These are phyloP conservation scores for Colletotrichum sp. DNA, from an alignment of 2,329 filamentous ascomycete species.

Conservation along the genomic window DNA sequence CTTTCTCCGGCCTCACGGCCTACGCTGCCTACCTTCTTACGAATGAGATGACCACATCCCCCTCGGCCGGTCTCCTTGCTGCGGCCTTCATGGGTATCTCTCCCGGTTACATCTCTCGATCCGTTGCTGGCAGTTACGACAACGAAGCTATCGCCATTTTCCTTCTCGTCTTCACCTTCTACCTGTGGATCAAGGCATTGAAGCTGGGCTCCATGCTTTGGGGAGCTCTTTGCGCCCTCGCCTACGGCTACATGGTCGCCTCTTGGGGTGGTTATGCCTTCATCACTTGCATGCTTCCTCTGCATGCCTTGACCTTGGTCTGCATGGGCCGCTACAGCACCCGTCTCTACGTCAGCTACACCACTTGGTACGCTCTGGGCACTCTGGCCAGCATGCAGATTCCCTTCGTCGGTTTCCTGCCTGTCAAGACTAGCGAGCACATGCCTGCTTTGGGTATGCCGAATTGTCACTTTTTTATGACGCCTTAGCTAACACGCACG, in stretches of 20 bases:
- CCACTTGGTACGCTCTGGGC: conserved; percentile 96
- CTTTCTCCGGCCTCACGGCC: conserved; percentile 91
- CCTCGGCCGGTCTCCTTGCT: conserved; percentile 92
- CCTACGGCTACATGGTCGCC: conserved; percentile 99
- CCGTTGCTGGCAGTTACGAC: conserved; percentile 97
- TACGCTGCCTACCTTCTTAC: conserved; percentile 94
- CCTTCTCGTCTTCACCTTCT: conserved; percentile 97
- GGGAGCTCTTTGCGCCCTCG: conserved; percentile 91
- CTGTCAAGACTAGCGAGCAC: conserved; percentile 96
- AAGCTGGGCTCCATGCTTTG: conserved; percentile 97
- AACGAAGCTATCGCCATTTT: conserved; percentile 99
- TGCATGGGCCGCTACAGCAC: conserved; percentile 97
- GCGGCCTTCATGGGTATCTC: conserved; percentile 97
- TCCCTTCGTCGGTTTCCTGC: conserved; percentile 96
- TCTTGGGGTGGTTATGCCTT: conserved; percentile 99
- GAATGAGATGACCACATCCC: conserved; percentile 94
- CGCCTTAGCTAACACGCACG: conserved; percentile 17
- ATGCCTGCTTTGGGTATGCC: conserved; percentile 90
- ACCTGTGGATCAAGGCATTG: conserved; percentile 97
- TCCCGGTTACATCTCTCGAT: conserved; percentile 96
- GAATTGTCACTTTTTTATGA: not conserved
- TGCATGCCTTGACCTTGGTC: conserved; percentile 92
- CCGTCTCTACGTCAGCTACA: conserved; percentile 94
- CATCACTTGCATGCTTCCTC: conserved; percentile 95
- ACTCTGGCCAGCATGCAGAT: conserved; percentile 99